phyloP scores from a whole-genome alignment of 768 basidiomycete species.

The Trametes gibbosa region DNA sequence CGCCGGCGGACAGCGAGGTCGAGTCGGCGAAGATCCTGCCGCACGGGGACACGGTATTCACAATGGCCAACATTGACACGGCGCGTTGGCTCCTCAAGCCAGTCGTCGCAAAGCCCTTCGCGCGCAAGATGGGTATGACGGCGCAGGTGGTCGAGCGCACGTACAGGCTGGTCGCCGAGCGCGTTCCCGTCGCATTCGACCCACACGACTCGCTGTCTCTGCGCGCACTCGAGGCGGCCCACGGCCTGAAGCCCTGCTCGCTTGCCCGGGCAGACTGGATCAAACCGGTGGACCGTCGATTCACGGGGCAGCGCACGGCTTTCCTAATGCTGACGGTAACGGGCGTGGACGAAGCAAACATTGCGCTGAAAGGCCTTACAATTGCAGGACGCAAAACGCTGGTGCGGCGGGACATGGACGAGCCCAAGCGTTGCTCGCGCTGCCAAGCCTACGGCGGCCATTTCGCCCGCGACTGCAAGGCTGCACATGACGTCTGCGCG shows the following conservation, averaged over 20 bases:
- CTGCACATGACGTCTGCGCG: not conserved
- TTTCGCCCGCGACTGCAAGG: too few species aligned
- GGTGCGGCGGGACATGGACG: not conserved
- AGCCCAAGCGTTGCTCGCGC: not conserved
- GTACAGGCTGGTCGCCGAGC: not conserved
- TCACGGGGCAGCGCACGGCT: slow-evolving; percentile 20
- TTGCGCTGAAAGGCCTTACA: not conserved
- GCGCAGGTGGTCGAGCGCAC: slow-evolving; percentile 2
- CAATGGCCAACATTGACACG: not conserved
- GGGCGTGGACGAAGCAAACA: slow-evolving; percentile 24
- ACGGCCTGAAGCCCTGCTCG: not conserved
- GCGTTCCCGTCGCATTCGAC: not conserved
- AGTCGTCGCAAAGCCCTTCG: not conserved
- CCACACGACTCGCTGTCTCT: not conserved
- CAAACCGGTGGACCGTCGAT: slow-evolving; percentile 21
- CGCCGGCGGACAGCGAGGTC: not conserved
- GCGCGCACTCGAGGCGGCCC: not conserved
- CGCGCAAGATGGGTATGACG: not conserved
- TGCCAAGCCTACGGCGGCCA: not conserved
- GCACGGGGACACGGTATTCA: not conserved
- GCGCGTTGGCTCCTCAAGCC: slow-evolving; percentile 1
- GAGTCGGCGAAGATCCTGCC: not conserved
- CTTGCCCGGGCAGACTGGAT: slow-evolving; percentile 24
- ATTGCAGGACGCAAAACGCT: not conserved
- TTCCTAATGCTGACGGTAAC: slow-evolving; percentile 26